Evolutionary conservation across 495 filamentous ascomycete species (phyloP), one percentile per base, ranked within the genome.

Genomic region (Neurospora tetraspora): DNA sequence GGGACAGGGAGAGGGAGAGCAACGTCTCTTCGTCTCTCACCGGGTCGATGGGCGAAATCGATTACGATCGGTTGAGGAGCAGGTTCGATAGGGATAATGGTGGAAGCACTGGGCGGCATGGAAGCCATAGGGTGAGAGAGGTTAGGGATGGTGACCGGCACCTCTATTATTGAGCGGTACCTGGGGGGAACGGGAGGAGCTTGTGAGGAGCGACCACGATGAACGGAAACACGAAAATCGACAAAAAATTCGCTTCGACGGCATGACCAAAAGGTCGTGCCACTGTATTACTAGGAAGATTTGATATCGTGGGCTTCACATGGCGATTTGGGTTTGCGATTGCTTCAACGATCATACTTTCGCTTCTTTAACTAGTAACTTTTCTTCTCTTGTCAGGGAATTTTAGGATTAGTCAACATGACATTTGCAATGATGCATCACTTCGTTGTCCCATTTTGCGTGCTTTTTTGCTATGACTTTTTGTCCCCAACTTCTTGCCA

Each of bases 61-160:
- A 75, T 47, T 20, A 38, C 12, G 72, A 75, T 36, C 74, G 74
- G 20, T 38, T 72, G 40, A 34, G 69, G 45, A 68, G 43, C 11
- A 69, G 76, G 38, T 74, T 76, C 47, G 69, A 43, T 2, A 9
- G 31, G 12, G 74, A 73, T 3, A 71, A 70, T 20, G 73, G 71
- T 12, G 70, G 74, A 20, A 69, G 74, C 20, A 8, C 10, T 0
- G 76, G 61, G 0, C 31, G 71, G 43, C 59, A 65, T 39, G 40
- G 73, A 61, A 70, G 73, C 34, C 70, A 71, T 59, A 39, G 73
- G 20, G 47, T 10, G 27, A 39, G 4, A 5, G 16, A 23, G 43
- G 37, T 42, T 5, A 39, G 23, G 53, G 59, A 36, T 14, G 71
- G 69, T 3, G 71, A 73, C 47, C 65, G 71, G 40, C 10, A 70